phyloP scores from a whole-genome alignment of 2,329 filamentous ascomycete genomes.

The Nemania diffusa region DNA sequence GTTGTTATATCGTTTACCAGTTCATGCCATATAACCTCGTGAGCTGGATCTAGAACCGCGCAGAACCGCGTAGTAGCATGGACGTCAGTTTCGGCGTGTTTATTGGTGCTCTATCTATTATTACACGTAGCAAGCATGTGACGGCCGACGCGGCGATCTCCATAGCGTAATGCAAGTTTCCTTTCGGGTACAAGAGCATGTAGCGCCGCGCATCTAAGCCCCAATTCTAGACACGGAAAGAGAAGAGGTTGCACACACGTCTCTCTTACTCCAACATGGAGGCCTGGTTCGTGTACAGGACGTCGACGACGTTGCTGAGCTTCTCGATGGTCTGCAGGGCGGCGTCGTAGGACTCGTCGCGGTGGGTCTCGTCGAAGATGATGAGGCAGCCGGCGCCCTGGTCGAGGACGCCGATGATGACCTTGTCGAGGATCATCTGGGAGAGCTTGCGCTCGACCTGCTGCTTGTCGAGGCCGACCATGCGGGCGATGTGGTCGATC shows the following conservation, averaged over 20 bases:
- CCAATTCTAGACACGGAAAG: conserved; percentile 6
- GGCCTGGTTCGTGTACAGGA: conserved; percentile 97
- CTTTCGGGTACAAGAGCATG: conserved; percentile 4
- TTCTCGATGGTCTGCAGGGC: conserved; percentile 96
- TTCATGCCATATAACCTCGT: neutral
- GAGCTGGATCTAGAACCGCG: conserved; percentile 5
- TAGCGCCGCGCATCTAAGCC: conserved; percentile 13
- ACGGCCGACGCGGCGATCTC: neutral
- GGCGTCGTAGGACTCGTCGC: conserved; percentile 93
- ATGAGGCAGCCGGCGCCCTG: conserved; percentile 98
- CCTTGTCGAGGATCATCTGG: conserved; percentile 99
- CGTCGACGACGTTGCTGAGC: conserved; percentile 95
- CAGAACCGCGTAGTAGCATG: conserved; percentile 14
- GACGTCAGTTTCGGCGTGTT: conserved; percentile 19
- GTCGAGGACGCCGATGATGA: conserved; percentile 96
- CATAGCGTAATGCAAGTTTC: conserved; percentile 1
- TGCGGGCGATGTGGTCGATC: conserved; percentile 95
- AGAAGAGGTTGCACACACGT: neutral
- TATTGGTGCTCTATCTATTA: conserved; percentile 35
- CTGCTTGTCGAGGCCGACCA: conserved; percentile 94
- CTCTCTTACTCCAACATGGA: conserved; percentile 95
- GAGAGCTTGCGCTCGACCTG: conserved; percentile 98
- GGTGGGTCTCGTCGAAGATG: conserved; percentile 93
- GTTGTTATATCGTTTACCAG: conserved; percentile 1
- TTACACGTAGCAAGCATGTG: conserved; percentile 30